Conservation (phyloP, 805 yeast genomes). For the Blastobotrys americana region DNA sequence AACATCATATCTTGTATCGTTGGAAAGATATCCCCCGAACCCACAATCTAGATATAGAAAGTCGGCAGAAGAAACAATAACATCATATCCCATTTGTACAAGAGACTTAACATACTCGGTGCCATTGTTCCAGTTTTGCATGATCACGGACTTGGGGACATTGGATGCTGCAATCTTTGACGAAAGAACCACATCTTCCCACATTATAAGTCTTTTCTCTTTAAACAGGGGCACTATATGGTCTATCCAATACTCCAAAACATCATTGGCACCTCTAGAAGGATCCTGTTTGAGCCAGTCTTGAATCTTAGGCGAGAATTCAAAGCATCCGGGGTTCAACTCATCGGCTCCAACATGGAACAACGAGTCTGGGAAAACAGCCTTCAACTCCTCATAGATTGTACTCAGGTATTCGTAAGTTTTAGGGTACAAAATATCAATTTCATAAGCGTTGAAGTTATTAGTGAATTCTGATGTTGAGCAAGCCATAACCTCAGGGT, state of each 20-base stretch:
- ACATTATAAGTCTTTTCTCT: conserved; percentile 32
- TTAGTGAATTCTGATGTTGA: conserved; percentile 25
- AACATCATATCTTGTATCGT: conserved; percentile 31
- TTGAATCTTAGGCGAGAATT: conserved; percentile 20
- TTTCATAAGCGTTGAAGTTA: conserved; percentile 33
- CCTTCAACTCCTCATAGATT: conserved; percentile 31
- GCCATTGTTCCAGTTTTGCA: conserved; percentile 33
- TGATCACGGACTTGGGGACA: conserved; percentile 29
- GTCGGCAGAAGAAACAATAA: conserved; percentile 31
- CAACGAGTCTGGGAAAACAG: conserved; percentile 30
- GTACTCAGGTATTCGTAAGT: conserved; percentile 30
- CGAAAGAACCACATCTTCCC: conserved; percentile 36
- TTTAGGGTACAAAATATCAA: conserved; percentile 29
- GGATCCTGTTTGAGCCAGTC: conserved; percentile 9
- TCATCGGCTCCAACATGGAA: conserved; percentile 40
- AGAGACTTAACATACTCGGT: conserved; percentile 23
- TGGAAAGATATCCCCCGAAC: conserved; percentile 31
- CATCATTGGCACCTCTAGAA: not conserved
- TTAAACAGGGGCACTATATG: conserved; percentile 29
- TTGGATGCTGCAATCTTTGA: conserved; percentile 21
- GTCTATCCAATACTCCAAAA: conserved; percentile 29
- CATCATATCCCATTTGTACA: conserved; percentile 32
- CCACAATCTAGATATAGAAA: conserved; percentile 38
- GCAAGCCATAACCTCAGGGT: conserved; percentile 30
- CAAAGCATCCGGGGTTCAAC: conserved; percentile 30